A percentile compares a stretch with the other conserved stretches of the same genome.
These are phyloP conservation scores for Chrysoporthe austroafricana DNA, from an alignment of 2,329 filamentous ascomycete genomes.

Conservation along the genomic window DNA sequence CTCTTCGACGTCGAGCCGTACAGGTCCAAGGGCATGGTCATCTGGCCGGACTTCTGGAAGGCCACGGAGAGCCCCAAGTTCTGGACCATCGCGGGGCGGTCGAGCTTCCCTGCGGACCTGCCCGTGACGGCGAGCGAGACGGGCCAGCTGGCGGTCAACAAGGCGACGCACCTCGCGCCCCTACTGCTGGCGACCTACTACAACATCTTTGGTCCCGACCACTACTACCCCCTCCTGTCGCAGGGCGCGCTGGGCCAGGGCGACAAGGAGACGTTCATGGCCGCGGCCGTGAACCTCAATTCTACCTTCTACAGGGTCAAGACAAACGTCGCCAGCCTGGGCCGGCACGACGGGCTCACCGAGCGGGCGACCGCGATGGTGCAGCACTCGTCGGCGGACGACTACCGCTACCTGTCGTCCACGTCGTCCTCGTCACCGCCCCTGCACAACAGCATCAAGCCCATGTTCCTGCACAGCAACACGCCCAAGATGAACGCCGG, in stretches of 20 bases:
- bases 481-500: slow-evolving; percentile 42
- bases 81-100: slow-evolving; percentile 47
- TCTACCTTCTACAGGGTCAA: slow-evolving; percentile 46
- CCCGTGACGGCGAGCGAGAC: slow-evolving; percentile 41
- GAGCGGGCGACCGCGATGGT: slow-evolving; percentile 36
- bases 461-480: slow-evolving; percentile 44
- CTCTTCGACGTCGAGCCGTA: slow-evolving; percentile 58
- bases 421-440: slow-evolving; percentile 7
- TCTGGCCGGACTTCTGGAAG: slow-evolving; percentile 61
- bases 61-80: slow-evolving; percentile 46
- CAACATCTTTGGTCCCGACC: slow-evolving; percentile 56
- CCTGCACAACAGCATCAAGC: slow-evolving; percentile 30
- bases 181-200: slow-evolving; percentile 57
- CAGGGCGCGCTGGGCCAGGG: slow-evolving; percentile 49
- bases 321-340: slow-evolving; percentile 38
- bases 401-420: slow-evolving; percentile 31
- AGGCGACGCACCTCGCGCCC: slow-evolving; percentile 48
- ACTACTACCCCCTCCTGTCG: slow-evolving; percentile 53
- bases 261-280: slow-evolving; percentile 54
- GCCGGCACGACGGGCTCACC: slow-evolving; percentile 37
- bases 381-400: slow-evolving; percentile 39
- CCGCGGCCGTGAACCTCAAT: slow-evolving; percentile 47
- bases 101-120: slow-evolving; percentile 36
- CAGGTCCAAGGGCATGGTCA: slow-evolving; percentile 54
- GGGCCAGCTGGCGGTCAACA: slow-evolving; percentile 53